phyloP scores from a whole-genome alignment of 2,329 filamentous ascomycete genomes.

The Lasiodiplodia theobromae region DNA sequence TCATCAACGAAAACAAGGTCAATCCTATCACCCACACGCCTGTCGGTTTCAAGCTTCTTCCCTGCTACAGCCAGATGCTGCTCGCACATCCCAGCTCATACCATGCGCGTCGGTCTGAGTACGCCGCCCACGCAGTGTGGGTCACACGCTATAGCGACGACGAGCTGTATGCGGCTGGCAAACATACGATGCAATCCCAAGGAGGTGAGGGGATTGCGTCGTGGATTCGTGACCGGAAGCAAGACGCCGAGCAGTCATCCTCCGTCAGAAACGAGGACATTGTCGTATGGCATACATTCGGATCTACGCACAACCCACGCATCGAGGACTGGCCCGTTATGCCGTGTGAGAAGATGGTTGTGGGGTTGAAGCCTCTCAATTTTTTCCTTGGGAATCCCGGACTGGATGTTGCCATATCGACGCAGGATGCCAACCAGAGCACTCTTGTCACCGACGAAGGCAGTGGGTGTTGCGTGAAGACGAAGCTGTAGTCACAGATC shows the following conservation, averaged over 20 bases:
- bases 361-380: slow-evolving; percentile 24
- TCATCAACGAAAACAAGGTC: slow-evolving; percentile 56
- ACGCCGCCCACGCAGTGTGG: slow-evolving; percentile 38
- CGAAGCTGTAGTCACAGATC: neutral
- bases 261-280: slow-evolving; percentile 37
- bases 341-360: slow-evolving; percentile 36
- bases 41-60: slow-evolving; percentile 59
- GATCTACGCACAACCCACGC: slow-evolving; percentile 40
- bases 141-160: slow-evolving; percentile 39
- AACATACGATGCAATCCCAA: slow-evolving; percentile 38
- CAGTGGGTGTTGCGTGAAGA: neutral
- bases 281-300: slow-evolving; percentile 42
- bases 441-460: neutral
- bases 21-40: slow-evolving; percentile 58
- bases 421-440: slow-evolving; percentile 1
- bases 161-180: slow-evolving; percentile 38
- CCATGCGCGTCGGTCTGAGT: slow-evolving; percentile 38
- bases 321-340: slow-evolving; percentile 44
- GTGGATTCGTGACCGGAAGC: neutral
- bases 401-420: neutral
- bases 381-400: neutral
- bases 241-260: neutral
- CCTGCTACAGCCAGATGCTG: slow-evolving; percentile 40
- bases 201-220: slow-evolving; percentile 9
- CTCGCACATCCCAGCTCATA: slow-evolving; percentile 37